phyloP scores from a whole-genome alignment of 2,329 filamentous ascomycete species.

The Leptographium procerum region DNA sequence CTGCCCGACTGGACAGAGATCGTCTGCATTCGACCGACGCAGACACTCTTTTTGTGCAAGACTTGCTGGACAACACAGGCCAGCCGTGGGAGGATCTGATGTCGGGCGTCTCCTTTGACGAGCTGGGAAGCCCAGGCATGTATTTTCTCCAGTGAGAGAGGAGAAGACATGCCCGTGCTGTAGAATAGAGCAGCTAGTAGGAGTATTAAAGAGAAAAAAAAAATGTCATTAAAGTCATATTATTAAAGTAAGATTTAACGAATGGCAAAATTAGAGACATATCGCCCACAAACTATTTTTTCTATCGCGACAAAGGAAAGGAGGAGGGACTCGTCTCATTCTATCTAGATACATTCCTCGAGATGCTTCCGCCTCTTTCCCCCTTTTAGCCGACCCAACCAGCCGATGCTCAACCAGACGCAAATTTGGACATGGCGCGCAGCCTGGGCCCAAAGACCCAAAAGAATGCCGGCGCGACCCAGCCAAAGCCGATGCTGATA shows the following conservation, averaged over 20 bases:
- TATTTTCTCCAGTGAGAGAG: background rate
- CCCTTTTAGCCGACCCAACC: no score
- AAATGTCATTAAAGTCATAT: no score
- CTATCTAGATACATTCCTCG: no score
- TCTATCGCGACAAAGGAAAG: no score
- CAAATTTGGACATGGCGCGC: background rate
- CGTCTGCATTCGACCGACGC: background rate
- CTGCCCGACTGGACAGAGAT: no score
- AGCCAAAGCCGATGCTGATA: constrained; percentile 8
- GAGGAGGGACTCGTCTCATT: no score
- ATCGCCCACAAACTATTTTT: no score
- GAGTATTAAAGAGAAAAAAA: background rate
- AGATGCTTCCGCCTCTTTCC: background rate
- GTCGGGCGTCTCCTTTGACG: background rate
- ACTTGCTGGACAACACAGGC: background rate
- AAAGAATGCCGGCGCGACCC: background rate
- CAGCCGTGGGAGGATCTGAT: background rate
- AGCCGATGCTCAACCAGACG: no score
- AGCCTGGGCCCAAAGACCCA: background rate
- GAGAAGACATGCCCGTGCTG: background rate
- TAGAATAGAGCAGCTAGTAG: background rate
- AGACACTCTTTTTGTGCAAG: background rate
- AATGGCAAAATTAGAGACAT: no score
- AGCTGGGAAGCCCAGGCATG: background rate
- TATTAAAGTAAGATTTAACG: no score